These are phyloP conservation scores for Nannizziopsis arthrosporioides DNA, from an alignment of 2,329 filamentous ascomycete species.

Conservation along the genomic window DNA sequence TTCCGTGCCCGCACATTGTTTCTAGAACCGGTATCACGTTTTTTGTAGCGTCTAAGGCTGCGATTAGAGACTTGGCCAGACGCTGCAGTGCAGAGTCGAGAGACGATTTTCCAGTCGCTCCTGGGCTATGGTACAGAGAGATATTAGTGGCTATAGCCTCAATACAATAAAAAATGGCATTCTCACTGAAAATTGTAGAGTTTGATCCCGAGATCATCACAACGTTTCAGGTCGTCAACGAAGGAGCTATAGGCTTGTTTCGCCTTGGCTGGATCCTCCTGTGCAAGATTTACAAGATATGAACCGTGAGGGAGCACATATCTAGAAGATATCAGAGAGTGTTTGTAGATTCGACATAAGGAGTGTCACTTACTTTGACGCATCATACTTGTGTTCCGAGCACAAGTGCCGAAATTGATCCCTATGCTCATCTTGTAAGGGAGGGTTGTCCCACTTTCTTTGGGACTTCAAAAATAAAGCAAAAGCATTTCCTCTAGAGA, in stretches of 20 bases:
- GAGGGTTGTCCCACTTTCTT: conserved; percentile 81
- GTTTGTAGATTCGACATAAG: not conserved
- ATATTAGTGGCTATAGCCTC: not conserved
- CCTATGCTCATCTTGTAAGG: conserved; percentile 56
- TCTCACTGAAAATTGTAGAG: conserved; percentile 88
- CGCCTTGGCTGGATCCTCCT: conserved; percentile 66
- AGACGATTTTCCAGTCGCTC: conserved; percentile 59
- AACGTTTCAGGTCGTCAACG: conserved; percentile 74
- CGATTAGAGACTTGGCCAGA: conserved; percentile 72
- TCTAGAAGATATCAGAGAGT: conserved; percentile 21
- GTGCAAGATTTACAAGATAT: conserved; percentile 91
- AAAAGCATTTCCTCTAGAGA: conserved; percentile 67
- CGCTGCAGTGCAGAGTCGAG: conserved; percentile 60
- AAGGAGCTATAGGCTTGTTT: conserved; percentile 77
- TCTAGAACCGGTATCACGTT: conserved; percentile 76
- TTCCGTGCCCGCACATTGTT: conserved; percentile 88
- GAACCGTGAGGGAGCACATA: conserved; percentile 85
- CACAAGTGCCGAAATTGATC: conserved; percentile 60
- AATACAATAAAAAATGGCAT: not conserved
- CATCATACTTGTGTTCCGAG: conserved; percentile 58
- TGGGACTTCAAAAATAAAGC: conserved; percentile 94
- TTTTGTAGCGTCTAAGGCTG: conserved; percentile 62
- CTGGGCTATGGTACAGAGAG: conserved; percentile 44
- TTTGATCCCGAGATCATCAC: conserved; percentile 70
- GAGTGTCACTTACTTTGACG: conserved; percentile 37